Base-by-base conservation (phyloP, 768 basidiomycete species). In the Boletus subcaerulescens region DNA sequence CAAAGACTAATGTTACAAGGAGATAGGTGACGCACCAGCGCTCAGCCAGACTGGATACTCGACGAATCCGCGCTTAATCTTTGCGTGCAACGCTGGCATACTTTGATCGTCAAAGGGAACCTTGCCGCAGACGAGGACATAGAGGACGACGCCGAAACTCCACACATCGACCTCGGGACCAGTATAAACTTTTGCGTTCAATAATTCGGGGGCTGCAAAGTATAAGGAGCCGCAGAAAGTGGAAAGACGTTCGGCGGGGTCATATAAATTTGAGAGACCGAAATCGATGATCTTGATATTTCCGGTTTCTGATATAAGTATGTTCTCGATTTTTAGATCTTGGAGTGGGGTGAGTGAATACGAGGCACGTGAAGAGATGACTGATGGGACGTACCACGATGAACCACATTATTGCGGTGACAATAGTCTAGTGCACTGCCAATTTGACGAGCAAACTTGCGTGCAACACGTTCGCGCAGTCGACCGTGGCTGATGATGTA, bases 271-370 rank as follows among this genome's bases (percentile, higher is more conserved):
- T 3, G 96, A 98, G 9, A 99, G 80, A 45, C 97, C 97, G 73
- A 98, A 99, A 73, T 99, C 96, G 71, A 98, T 99, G 58, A 98
- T 98, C 80, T 98, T 99, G 80, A 98, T 98, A 75, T 98, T 98
- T 12, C 97, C 97, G 0, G 91, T 91, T 60, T 97, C 93, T 2
- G 93, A 97, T 61, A 99, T 98, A 68, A 99, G 88, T 65, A 99
- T 99, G 76, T 98, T 98, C 74, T 99, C 96, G 68, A 99, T 99
- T 79, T 99, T 99, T 61, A 99, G 87, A 76, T 99, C 88, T 70
- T 41, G 7, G n/a, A 36, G 31, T 35, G 36, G 32, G 9, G 20
- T 45, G 51, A 42, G 42, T 57, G 50, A 57, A 45, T 39, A 45
- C 18, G 14, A 51, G 53, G 36, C 31, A 24, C 65, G 44, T 36